Evolutionary conservation across 2,329 filamentous ascomycete genomes (phyloP), one percentile per base, ranked within the genome.

Genomic region (Neonectria ditissima): DNA sequence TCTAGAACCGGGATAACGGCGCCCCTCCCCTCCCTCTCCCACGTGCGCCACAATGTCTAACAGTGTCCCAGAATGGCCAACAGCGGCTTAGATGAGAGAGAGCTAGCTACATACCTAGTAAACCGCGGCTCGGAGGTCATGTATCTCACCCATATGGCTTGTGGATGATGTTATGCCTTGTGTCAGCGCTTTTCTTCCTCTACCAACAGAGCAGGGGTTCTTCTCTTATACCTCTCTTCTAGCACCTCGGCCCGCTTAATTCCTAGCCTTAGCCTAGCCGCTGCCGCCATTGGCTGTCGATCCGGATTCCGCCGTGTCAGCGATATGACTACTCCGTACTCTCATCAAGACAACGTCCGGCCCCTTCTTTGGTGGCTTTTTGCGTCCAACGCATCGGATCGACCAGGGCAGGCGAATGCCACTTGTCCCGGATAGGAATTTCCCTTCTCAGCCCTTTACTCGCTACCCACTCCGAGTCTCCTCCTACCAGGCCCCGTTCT

Each of bases 91-190:
- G 34, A 37, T 14, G 6, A 6, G 24, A 26, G 24, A 37, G 34
- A 37, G 34, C 22, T 16, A 45, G 22, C 7, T 32, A 5, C 24
- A 4, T 26, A 26, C 24, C 11, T 13, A n/a, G n/a, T n/a, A n/a
- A n/a, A n/a, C n/a, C n/a, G n/a, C n/a, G n/a, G n/a, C n/a, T n/a
- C n/a, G n/a, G n/a, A n/a, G n/a, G n/a, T n/a, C n/a, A n/a, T n/a
- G n/a, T 50, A 41, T 41, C 8, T 4, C 5, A 6, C 6, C 24
- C 24, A 26, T 18, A 6, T 14, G 34, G 34, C n/a, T 37, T 8
- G 14, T 14, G n/a, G 47, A 50, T 50, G 47, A 50, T 50, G 47
- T 34, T 50, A 50, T 50, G 47, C n/a, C 11, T 50, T 50, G 26
- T 50, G 47, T 50, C 47, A 34, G n/a, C 47, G n/a, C 22, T 20